A percentile compares a stretch with the other conserved stretches of the same genome.
phyloP scores from a whole-genome alignment of 2,329 filamentous ascomycete species.

The Hymenoscyphus albidus region DNA sequence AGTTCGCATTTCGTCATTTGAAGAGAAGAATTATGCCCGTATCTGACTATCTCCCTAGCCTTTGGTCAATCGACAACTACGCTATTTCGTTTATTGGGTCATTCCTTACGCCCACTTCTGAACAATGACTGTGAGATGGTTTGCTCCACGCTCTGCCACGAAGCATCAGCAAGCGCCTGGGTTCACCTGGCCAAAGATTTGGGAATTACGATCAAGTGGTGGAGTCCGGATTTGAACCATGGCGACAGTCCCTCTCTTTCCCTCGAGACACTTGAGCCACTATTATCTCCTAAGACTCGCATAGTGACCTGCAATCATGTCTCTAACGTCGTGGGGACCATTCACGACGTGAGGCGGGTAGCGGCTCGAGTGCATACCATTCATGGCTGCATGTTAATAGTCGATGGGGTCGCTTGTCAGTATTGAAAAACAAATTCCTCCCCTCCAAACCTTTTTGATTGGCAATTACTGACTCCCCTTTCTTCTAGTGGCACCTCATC shows the following conservation, averaged over 20 bases:
- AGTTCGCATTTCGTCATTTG: no score
- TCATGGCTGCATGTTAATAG: constrained; percentile 59
- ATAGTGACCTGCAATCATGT: constrained; percentile 71
- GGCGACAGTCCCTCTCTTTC: constrained; percentile 54
- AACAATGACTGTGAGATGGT: neutral
- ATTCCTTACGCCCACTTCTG: neutral
- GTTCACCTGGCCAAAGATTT: constrained; percentile 60
- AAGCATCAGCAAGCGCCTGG: constrained; percentile 75
- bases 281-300: constrained; percentile 62
- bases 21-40: no score
- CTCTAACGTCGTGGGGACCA: constrained; percentile 69
- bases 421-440: no score
- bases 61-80: no score
- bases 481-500: constrained; percentile 56
- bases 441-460: no score
- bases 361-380: constrained; percentile 45
- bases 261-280: constrained; percentile 49
- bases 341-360: constrained; percentile 59
- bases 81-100: neutral
- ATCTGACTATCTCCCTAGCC: no score
- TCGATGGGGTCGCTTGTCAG: constrained; percentile 69
- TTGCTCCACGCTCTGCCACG: constrained; percentile 44
- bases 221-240: constrained; percentile 46
- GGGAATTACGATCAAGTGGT: constrained; percentile 65
- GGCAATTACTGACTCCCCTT: no score